A percentile compares a stretch with the other conserved stretches of the same genome.
phyloP scores from a whole-genome alignment of 768 basidiomycete genomes.

The Mycena galopus region DNA sequence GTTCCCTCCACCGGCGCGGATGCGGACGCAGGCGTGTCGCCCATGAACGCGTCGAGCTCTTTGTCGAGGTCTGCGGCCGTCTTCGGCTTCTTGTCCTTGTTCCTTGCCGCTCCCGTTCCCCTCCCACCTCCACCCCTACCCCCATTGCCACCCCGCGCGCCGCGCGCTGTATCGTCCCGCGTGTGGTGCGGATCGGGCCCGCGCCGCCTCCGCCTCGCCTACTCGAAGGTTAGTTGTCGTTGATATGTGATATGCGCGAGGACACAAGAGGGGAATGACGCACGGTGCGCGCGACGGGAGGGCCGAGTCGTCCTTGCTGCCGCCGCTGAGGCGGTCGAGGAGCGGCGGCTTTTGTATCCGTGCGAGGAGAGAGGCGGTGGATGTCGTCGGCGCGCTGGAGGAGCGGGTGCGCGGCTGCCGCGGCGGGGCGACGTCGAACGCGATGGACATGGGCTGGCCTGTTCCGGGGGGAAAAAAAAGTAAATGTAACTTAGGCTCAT shows the following conservation, averaged over 20 bases:
- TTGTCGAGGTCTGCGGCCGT: constrained; percentile 88
- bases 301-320: constrained; percentile 57
- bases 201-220: constrained; percentile 51
- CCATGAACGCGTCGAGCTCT: constrained; percentile 91
- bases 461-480: too few species aligned
- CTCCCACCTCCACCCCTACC: too few species aligned
- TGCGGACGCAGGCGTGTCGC: constrained; percentile 59
- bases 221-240: constrained; percentile 23
- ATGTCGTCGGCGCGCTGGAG: constrained; percentile 64
- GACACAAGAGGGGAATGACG: constrained; percentile 36
- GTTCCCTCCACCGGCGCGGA: constrained; percentile 23
- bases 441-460: constrained; percentile 87
- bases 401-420: constrained; percentile 61
- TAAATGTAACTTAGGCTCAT: too few species aligned
- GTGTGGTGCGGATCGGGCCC: constrained; percentile 66
- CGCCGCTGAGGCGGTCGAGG: constrained; percentile 64
- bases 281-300: constrained; percentile 55
- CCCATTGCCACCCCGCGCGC: constrained; percentile 48
- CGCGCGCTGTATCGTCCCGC: constrained; percentile 37
- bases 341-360: constrained; percentile 84
- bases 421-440: constrained; percentile 66
- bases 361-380: constrained; percentile 77
- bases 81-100: constrained; percentile 64
- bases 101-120: constrained; percentile 45
- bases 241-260: too few species aligned